Base-by-base conservation (phyloP, 164 flowering plant genomes). In the Aristolochia contorta region DNA sequence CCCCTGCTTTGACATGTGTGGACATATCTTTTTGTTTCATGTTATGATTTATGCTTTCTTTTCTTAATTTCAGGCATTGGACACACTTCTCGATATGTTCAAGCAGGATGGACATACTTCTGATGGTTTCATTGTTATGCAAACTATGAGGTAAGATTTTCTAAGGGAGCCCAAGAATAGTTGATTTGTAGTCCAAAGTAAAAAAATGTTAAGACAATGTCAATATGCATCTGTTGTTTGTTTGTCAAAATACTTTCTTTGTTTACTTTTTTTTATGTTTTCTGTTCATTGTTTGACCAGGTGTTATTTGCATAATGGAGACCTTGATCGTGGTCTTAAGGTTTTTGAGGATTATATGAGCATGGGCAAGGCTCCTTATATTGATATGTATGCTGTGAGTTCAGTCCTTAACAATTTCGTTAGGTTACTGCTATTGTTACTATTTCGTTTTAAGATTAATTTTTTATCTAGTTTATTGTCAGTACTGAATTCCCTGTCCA, bases 291-390 rank as follows among this genome's bases (percentile, higher is more conserved):
- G 7, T 33, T 56, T 23, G 24, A 50, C 12, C 63, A 66, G 98
- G 83, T 87, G 97, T 69, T 89, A 86, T 76, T 69, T 89, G 45
- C 79, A 75, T 69, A 66, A 81, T 58, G 96, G 96, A 54, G 85
- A 86, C 72, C 30, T 92, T 63, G 96, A 89, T 59, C 79, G 73
- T 67, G 96, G 86, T 61, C 75, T 67, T 47, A 73, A 87, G 70
- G 50, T 56, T 48, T 92, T 87, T 77, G 87, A 87, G 49, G 89
- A 89, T 60, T 78, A 84, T 75, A 65, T 81, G 77, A 78, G 65
- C 30, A 72, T 87, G 16, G 74, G 80, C 56, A 83, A 59, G 73
- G 74, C 75, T 56, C 84, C 85, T 48, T 27, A 56, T n/a, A 12
- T 59, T 9, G 98, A 92, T 66, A 74, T 92, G 48, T 89, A 72